Base-by-base conservation (phyloP, 306 rosid species). In the Dalbergia cochinchinensis region DNA sequence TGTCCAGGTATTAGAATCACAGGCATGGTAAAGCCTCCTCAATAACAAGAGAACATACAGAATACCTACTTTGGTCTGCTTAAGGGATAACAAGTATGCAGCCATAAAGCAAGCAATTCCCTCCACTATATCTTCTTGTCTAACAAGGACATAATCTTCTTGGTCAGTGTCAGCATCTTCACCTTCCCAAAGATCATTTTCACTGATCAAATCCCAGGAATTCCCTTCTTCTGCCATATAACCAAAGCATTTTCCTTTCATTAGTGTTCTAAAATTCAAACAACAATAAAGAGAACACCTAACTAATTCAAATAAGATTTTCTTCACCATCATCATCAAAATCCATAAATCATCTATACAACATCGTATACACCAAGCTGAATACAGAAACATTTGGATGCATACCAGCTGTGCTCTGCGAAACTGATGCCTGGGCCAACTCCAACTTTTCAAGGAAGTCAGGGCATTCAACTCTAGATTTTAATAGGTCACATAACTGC, bases 41-140 rank as follows among this genome's bases (percentile, higher is more conserved):
- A 15, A 48, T 65, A 57, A 67, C 60, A 78, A 61, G 48, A 78
- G 65, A 67, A 61, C 18, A 57, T 5, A 67, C 64, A 77, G 65
- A 44, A 45, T 76, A 53, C 58, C 73, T 84, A 91, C 97, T 91
- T 95, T 92, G 77, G 99, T 92, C 86, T 92, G 89, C 88, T 95
- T 88, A 57, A 95, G 91, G 78, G 97, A 91, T 80, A 90, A 76
- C 79, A 95, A 84, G 83, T 95, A 95, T 7, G 97, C 94, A 60
- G 99, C 96, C 97, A 95, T 95, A 87, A 91, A 95, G 89, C 97
- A 92, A 8, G 99, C 95, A 70, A 92, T 88, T 50, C 99, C 99
- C 71, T 95, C 99, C 59, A 92, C 91, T 81, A 92, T 95, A 88
- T 95, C 99, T 78, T 95, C 97, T 82, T 95, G 91, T 83, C 90